These are phyloP conservation scores for Aspergillus olivimuriae DNA, from an alignment of 495 filamentous ascomycete species.

Conservation along the genomic window DNA sequence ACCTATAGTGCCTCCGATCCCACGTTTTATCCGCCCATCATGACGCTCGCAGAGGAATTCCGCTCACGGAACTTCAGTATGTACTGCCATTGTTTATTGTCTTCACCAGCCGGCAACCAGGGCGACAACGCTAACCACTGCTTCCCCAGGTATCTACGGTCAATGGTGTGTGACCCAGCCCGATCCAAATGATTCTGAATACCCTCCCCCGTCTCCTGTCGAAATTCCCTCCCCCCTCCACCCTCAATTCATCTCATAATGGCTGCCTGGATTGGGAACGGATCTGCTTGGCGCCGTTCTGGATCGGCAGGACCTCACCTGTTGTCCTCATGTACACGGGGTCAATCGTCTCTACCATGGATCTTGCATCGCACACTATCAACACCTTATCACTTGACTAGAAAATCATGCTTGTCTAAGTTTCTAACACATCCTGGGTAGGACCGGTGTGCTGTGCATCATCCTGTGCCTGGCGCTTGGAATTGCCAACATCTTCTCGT, in stretches of 20 bases:
- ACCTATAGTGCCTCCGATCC: too few species aligned
- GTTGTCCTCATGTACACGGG: too few species aligned
- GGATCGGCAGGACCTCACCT: conserved; percentile 1
- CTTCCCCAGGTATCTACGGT: conserved; percentile 83
- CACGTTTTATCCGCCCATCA: too few species aligned
- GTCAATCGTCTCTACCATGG: too few species aligned
- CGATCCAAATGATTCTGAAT: neutral
- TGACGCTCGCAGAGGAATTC: conserved; percentile 66
- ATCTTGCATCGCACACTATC: too few species aligned
- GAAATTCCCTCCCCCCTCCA: neutral
- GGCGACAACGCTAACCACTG: conserved; percentile 26
- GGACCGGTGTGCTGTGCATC: conserved; percentile 92
- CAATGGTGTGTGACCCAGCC: conserved; percentile 77
- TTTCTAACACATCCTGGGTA: conserved; percentile 28
- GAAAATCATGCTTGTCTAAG: too few species aligned
- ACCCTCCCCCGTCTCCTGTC: neutral
- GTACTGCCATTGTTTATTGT: conserved; percentile 30
- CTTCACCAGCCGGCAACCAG: conserved; percentile 5
- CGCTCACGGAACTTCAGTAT: conserved; percentile 96
- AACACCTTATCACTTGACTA: too few species aligned
- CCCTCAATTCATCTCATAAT: conserved; percentile 5
- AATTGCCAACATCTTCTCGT: conserved; percentile 81
- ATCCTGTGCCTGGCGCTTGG: conserved; percentile 93
- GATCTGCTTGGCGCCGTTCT: conserved; percentile 16
- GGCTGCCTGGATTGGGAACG: conserved; percentile 16